A percentile compares a stretch with the other conserved stretches of the same genome.
Conservation (phyloP, 805 yeast species). For the Brettanomyces sp. region DNA sequence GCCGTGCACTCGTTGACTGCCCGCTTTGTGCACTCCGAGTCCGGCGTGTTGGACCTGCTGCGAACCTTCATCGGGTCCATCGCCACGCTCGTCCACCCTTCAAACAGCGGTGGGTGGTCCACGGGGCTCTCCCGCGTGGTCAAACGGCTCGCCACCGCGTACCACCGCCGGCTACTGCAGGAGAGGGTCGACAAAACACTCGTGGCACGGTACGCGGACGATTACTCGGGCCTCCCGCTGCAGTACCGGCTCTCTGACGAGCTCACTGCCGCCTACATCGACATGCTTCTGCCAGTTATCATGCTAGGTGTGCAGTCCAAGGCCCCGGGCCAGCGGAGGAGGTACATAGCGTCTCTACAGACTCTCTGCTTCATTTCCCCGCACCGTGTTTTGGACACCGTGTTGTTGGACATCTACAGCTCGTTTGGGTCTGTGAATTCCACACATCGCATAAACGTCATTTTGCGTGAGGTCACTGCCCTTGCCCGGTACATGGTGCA, state of each 20-base stretch:
- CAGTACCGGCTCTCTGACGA: conserved; percentile 16
- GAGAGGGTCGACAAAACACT: conserved; percentile 33
- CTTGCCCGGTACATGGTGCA: conserved; percentile 58
- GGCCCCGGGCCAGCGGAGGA: conserved; percentile 41
- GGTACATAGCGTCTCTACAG: conserved; percentile 50
- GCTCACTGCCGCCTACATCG: conserved; percentile 13
- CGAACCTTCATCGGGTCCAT: conserved; percentile 55
- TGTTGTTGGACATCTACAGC: conserved; percentile 67
- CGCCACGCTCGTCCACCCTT: conserved; percentile 82
- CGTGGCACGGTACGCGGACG: conserved; percentile 11
- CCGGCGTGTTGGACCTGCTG: conserved; percentile 43
- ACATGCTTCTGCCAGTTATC: conserved; percentile 45
- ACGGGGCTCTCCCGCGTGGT: conserved; percentile 55
- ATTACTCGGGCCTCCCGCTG: conserved; percentile 18
- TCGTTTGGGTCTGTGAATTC: conserved; percentile 58
- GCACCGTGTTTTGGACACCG: conserved; percentile 37
- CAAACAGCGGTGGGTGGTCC: conserved; percentile 89
- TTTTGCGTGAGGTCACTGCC: conserved; percentile 58
- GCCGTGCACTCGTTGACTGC: conserved; percentile 60
- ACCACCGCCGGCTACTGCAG: conserved; percentile 45
- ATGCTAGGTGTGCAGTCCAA: conserved; percentile 76
- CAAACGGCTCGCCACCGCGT: conserved; percentile 48
- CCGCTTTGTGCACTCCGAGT: conserved; percentile 26
- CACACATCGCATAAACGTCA: conserved; percentile 70
- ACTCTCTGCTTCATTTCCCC: conserved; percentile 60